A percentile compares a stretch with the other conserved stretches of the same genome.
Conservation (phyloP, 495 filamentous ascomycete species). For the Tuber melanosporum region DNA sequence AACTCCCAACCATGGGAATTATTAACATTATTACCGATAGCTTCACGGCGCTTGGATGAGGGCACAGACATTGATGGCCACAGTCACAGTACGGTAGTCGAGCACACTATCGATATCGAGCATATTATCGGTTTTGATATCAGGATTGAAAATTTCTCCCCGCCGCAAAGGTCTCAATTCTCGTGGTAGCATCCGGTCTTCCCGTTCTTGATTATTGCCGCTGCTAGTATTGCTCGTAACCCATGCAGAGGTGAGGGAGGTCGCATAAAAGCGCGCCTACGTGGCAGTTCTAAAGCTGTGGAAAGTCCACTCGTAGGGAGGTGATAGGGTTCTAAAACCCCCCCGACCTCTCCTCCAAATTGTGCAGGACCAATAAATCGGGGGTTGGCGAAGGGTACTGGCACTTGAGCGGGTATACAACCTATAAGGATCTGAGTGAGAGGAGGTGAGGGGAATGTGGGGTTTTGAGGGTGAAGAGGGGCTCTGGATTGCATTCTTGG, state of each 20-base stretch:
- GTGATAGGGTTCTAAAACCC: background rate
- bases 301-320: background rate
- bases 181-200: background rate
- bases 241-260: background rate
- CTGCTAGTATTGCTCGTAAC: background rate
- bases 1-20: background rate
- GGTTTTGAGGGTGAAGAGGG: background rate
- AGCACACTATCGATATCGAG: too few species aligned
- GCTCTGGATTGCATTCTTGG: background rate
- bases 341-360: background rate
- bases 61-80: background rate
- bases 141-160: background rate
- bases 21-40: background rate
- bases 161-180: background rate
- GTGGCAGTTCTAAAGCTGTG: background rate
- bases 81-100: background rate
- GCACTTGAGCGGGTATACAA: background rate
- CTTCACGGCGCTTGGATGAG: background rate
- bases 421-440: background rate
- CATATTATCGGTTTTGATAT: background rate
- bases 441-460: background rate
- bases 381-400: background rate
- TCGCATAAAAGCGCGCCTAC: background rate
- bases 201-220: background rate
- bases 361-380: background rate